These are phyloP conservation scores for Penicillium tannophilum DNA, from an alignment of 495 filamentous ascomycete species.

Conservation along the genomic window DNA sequence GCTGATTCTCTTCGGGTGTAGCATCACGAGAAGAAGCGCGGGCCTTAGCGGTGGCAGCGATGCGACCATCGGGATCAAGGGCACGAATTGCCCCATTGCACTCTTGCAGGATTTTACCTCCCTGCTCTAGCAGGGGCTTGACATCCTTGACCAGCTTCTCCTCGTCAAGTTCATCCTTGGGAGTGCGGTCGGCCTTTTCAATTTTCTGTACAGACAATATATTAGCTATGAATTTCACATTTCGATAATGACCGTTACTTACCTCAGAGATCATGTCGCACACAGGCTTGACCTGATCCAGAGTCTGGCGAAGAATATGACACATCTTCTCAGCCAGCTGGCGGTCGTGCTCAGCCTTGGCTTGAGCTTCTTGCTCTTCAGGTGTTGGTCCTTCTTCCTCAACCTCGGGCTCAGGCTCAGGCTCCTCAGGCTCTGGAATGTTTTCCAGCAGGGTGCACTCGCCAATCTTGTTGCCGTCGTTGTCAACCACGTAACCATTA, in stretches of 20 bases:
- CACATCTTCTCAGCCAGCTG: slow-evolving; percentile 80
- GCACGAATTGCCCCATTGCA: slow-evolving; percentile 89
- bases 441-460: slow-evolving; percentile 80
- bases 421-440: slow-evolving; percentile 44
- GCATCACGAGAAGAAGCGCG: slow-evolving; percentile 80
- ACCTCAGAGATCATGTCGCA: slow-evolving; percentile 87
- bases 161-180: slow-evolving; percentile 91
- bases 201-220: slow-evolving; percentile 56
- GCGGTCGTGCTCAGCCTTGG: slow-evolving; percentile 64
- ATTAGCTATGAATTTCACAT: slow-evolving; percentile 24
- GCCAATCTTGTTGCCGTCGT: slow-evolving; percentile 77
- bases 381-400: slow-evolving; percentile 39
- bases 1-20: slow-evolving; percentile 79
- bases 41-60: slow-evolving; percentile 83
- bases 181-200: slow-evolving; percentile 76
- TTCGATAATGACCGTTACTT: slow-evolving; percentile 15
- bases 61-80: slow-evolving; percentile 84
- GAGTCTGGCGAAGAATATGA: slow-evolving; percentile 70
- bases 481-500: slow-evolving; percentile 81
- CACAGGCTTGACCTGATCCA: slow-evolving; percentile 82
- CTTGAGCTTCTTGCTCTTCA: slow-evolving; percentile 55
- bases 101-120: slow-evolving; percentile 76
- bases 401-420: slow-evolving; percentile 32
- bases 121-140: slow-evolving; percentile 85
- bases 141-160: slow-evolving; percentile 84